phyloP scores from a whole-genome alignment of 202 grass and related monocot species.

The Zizania palustris region DNA sequence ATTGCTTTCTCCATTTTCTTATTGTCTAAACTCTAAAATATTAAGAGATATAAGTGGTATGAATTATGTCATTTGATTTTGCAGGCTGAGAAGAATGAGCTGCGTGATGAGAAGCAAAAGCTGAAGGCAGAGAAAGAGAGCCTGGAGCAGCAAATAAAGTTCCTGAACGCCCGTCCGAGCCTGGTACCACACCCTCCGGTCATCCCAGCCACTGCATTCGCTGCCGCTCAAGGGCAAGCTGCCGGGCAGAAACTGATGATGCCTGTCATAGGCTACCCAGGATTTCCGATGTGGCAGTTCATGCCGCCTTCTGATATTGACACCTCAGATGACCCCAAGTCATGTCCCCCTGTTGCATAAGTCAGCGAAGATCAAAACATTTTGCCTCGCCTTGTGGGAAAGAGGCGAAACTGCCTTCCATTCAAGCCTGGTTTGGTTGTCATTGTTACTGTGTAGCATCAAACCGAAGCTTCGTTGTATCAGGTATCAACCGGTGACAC shows the following conservation, averaged over 20 bases:
- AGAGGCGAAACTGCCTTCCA: constrained; percentile 42
- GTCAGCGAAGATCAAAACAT: constrained; percentile 2
- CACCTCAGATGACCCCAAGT: constrained; percentile 84
- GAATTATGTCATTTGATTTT: constrained; percentile 31
- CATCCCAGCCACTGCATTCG: constrained; percentile 67
- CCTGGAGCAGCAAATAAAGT: constrained; percentile 95
- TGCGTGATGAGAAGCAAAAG: constrained; percentile 95
- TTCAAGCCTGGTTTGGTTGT: constrained; percentile 21
- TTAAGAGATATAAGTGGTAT: background rate
- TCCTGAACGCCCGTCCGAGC: constrained; percentile 65
- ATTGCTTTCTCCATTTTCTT: background rate
- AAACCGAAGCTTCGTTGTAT: constrained; percentile 30
- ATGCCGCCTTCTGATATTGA: constrained; percentile 95
- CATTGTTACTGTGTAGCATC: constrained; percentile 43
- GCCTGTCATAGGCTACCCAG: constrained; percentile 84
- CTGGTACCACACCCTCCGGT: constrained; percentile 70
- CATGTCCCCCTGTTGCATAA: constrained; percentile 88
- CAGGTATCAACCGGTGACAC: constrained; percentile 12
- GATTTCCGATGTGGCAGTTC: constrained; percentile 99
- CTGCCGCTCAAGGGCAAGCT: constrained; percentile 52
- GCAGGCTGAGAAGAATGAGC: constrained; percentile 94
- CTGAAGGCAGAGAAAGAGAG: constrained; percentile 93
- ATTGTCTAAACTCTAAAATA: background rate
- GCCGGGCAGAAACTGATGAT: constrained; percentile 88
- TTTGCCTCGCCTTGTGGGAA: constrained; percentile 37